Evolutionary conservation across 2,329 filamentous ascomycete genomes (phyloP), one percentile per base, ranked within the genome.

Genomic region (Talaromyces sp.): DNA sequence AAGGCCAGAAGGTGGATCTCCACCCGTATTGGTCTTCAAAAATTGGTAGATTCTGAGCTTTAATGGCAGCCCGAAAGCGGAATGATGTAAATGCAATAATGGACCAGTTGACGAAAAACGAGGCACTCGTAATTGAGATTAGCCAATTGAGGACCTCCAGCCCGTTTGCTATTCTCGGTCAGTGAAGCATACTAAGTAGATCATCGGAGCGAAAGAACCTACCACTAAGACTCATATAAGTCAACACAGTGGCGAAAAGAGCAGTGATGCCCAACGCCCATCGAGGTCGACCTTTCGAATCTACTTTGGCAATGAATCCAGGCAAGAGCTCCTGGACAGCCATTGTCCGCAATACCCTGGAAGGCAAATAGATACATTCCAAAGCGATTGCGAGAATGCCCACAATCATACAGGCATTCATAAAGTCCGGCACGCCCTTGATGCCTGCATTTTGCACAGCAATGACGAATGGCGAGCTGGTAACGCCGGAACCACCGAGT

Each of bases 381-480:
- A 35, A 7, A 2, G 31, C 50, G 21, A 55, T 33, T 1, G 50
- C 50, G 1, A 33, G 69, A 5, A 77, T 75, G 58, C 75, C 73
- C 1, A 74, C 77, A 58, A 79, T 67, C 18, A 79, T 70, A 21
- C 75, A 70, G 12, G 70, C 75, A 62, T 77, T 79, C 65, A 77
- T 74, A 23, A 79, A 70, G 28, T 69, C 67, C 3, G 76, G 75
- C 2, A 77, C 70, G n/a, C 67, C 69, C 6, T 69, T 67, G 44
- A 78, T 70, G 3, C 72, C 69, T 4, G 76, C 73, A 23, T 70
- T 69, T n/a, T 71, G 69, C 52, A 73, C 70, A 0, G 76, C 77
- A 59, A 79, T 77, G 58, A 77, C 83, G 55, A 76, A 76, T 0
- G 75, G 74, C 1, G 75, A 76, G 6, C 74, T 72, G 21, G 74